Percentiles rank a stretch among this genome's conserved stretches.
These are phyloP conservation scores for Dryadomyces quercus-mongolicae DNA, from an alignment of 2,329 filamentous ascomycete genomes.

Conservation along the genomic window DNA sequence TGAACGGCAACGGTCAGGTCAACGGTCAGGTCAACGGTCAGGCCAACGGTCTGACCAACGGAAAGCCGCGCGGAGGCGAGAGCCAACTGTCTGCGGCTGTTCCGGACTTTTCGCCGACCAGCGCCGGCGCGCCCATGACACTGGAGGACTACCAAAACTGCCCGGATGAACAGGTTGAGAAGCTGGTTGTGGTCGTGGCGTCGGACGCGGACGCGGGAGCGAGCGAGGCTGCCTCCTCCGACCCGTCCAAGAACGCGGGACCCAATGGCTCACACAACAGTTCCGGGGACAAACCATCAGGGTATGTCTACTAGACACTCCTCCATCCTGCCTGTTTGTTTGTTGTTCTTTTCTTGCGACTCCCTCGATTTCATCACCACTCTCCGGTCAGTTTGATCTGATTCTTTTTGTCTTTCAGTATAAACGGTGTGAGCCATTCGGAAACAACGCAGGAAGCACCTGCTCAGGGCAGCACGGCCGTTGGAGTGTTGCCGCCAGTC, in stretches of 20 bases:
- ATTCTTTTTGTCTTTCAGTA: background rate
- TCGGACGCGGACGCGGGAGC: conserved; percentile 9
- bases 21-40: conserved; percentile 24
- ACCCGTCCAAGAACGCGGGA: conserved; percentile 5
- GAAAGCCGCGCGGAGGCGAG: conserved; percentile 25
- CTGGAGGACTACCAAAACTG: conserved; percentile 21
- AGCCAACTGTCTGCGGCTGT: conserved; percentile 50
- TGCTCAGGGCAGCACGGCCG: background rate
- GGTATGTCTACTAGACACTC: background rate
- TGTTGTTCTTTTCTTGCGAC: background rate
- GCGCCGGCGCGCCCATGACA: conserved; percentile 13
- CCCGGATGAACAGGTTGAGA: conserved; percentile 19
- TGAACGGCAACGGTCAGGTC: conserved; percentile 17
- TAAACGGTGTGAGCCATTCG: background rate
- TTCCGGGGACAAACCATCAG: background rate
- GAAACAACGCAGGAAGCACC: background rate
- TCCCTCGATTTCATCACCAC: background rate
- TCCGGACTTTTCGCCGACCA: conserved; percentile 44
- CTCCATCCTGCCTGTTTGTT: background rate
- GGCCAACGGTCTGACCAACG: conserved; percentile 20
- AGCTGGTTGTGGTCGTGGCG: conserved; percentile 16
- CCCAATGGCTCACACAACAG: conserved; percentile 4
- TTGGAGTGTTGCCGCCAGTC: too few relatives aligned
- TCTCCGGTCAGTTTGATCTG: background rate
- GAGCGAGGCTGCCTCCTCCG: background rate